Base-by-base conservation (phyloP, 768 basidiomycete species). In the Lyophyllum shimeji region DNA sequence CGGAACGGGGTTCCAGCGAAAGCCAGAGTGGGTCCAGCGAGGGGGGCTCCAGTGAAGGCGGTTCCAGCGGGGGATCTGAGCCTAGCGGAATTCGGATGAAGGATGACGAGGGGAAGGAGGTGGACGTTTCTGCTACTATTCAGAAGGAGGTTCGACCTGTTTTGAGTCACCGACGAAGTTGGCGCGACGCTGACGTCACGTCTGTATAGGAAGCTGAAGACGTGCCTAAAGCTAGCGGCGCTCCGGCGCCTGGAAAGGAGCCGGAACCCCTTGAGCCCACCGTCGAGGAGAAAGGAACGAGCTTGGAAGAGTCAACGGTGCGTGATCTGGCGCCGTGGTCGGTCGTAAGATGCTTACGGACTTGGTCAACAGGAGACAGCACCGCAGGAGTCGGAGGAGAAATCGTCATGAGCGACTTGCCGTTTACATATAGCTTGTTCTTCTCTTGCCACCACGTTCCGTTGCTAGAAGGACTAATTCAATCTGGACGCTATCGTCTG, bases 61-160 rank as follows among this genome's bases (percentile, higher is more conserved):
- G 29, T 5, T 4, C 29, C 29, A 29, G 29, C 29, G 29, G 29
- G 29, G 39, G 49, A 42, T n/a, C 50, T 21, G 52, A 57, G n/a
- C 58, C 61, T 8, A 58, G 53, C 25, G 63, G 59, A 17, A 67
- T 69, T 29, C 50, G 69, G 21, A 62, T 76, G 66, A 73, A 68
- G 61, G 76, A 79, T 45, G 73, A 71, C 56, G 75, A 77, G 55
- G 77, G 73, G 37, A 72, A 65, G 34, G 68, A 67, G 39, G 76
- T 71, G n/a, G 65, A 76, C 51, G 71, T 75, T 52, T 59, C 71
- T 9, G 66, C 66, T 23, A 67, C 74, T 5, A 57, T 74, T 20
- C 50, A 65, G 34, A 62, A 69, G 46, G 62, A 75, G 52, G 67
- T 47, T 27, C 42, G 42, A 17, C 45, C 52, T n/a, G 23, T 40